These are phyloP conservation scores for Jacaranda copaia DNA, from an alignment of 257 asterid genomes.

Conservation along the genomic window DNA sequence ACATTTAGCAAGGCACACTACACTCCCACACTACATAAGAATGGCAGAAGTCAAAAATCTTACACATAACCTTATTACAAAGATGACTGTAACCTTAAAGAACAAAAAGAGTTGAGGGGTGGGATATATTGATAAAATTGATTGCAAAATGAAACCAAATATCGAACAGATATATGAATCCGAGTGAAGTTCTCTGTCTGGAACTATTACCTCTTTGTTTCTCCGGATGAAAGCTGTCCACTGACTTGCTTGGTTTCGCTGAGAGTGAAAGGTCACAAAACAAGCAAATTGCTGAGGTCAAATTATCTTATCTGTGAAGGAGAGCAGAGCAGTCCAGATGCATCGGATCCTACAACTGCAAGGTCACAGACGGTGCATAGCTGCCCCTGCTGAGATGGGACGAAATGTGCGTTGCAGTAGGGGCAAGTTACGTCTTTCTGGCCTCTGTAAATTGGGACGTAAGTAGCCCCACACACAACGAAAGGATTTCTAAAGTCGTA, in stretches of 20 bases:
- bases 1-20: slow-evolving; percentile 35
- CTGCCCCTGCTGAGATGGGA: slow-evolving; percentile 69
- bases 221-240: neutral
- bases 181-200: slow-evolving; percentile 20
- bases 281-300: slow-evolving; percentile 7
- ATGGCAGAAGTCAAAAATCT: slow-evolving; percentile 27
- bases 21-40: slow-evolving; percentile 34
- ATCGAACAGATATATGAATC: slow-evolving; percentile 36
- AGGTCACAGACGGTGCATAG: slow-evolving; percentile 79
- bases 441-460: slow-evolving; percentile 83
- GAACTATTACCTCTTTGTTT: slow-evolving; percentile 43
- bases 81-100: slow-evolving; percentile 17
- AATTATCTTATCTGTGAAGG: slow-evolving; percentile 75
- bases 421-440: slow-evolving; percentile 86
- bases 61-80: slow-evolving; percentile 40
- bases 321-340: slow-evolving; percentile 89
- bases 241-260: neutral
- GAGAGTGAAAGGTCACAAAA: slow-evolving; percentile 14
- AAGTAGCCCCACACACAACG: slow-evolving; percentile 85
- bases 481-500: slow-evolving; percentile 92
- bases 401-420: slow-evolving; percentile 73
- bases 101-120: neutral
- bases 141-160: slow-evolving; percentile 33
- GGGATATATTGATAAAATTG: slow-evolving; percentile 1
- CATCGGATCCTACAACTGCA: slow-evolving; percentile 77